A percentile compares a stretch with the other conserved stretches of the same genome.
Evolutionary conservation across 352 stramenopile genomes (phyloP).

Genomic region (Pythium volutum): DNA sequence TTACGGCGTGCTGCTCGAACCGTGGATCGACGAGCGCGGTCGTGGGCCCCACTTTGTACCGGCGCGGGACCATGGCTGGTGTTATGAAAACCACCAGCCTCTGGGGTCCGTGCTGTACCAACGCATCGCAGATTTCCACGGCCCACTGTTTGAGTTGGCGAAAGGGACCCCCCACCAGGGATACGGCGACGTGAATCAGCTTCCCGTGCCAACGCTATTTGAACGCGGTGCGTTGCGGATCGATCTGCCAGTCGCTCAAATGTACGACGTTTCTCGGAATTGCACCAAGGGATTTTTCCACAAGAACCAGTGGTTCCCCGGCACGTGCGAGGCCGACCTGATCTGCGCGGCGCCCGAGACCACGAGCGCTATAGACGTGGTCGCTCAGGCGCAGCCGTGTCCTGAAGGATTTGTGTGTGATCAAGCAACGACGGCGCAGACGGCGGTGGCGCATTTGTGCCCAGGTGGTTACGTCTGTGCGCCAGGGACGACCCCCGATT

Average conservation of each 20-base stretch:
- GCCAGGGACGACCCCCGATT: conserved; percentile 93
- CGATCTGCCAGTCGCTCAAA: conserved; percentile 76
- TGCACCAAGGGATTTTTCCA: conserved; percentile 93
- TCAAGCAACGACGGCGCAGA: conserved; percentile 82
- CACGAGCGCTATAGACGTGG: conserved; percentile 21
- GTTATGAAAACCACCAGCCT: conserved; percentile 92
- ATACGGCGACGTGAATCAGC: conserved; percentile 84
- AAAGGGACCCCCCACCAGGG: conserved; percentile 90
- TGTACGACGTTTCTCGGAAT: conserved; percentile 89
- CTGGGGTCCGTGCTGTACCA: conserved; percentile 91
- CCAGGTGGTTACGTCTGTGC: conserved; percentile 92
- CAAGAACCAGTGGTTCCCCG: conserved; percentile 91
- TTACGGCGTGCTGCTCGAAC: conserved; percentile 93
- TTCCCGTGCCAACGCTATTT: conserved; percentile 81
- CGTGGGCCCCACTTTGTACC: conserved; percentile 90
- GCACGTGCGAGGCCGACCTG: conserved; percentile 95
- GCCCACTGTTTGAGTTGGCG: conserved; percentile 92
- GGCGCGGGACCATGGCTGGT: conserved; percentile 70
- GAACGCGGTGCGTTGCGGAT: conserved; percentile 84
- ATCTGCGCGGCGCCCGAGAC: conserved; percentile 78
- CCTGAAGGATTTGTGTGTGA: conserved; percentile 95
- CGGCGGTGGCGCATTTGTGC: conserved; percentile 74
- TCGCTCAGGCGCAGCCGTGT: conserved; percentile 90
- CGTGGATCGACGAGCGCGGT: conserved; percentile 94
- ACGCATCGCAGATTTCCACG: conserved; percentile 93